These are phyloP conservation scores for Coriaria nepalensis DNA, from an alignment of 306 rosid genomes.

Conservation along the genomic window DNA sequence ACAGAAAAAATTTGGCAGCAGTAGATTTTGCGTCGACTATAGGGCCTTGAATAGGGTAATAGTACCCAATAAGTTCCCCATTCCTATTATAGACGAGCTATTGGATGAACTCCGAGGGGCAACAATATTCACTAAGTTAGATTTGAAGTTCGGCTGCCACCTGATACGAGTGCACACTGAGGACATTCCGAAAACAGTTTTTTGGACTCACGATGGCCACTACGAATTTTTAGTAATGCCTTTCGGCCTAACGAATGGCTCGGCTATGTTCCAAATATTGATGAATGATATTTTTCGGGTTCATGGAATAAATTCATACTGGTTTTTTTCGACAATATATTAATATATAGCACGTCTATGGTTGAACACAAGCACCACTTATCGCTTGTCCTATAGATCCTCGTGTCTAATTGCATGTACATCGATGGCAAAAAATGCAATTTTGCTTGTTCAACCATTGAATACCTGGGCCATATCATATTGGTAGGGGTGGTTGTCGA, in stretches of 20 bases:
- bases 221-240: constrained; percentile 4
- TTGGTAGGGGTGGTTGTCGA: no score
- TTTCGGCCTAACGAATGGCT: background rate
- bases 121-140: background rate
- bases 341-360: no score
- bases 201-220: background rate
- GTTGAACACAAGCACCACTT: no score
- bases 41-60: background rate
- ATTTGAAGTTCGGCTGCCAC: background rate
- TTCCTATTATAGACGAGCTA: background rate
- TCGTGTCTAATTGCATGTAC: no score
- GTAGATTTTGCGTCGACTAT: background rate
- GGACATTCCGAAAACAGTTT: background rate
- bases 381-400: no score
- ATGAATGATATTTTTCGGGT: background rate
- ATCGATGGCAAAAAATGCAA: no score
- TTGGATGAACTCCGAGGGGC: constrained; percentile 1
- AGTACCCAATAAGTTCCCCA: background rate
- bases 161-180: background rate
- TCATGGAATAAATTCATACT: background rate
- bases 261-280: background rate
- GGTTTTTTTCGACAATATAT: background rate
- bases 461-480: no score
- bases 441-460: no score
- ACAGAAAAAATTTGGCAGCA: no score